A percentile compares a stretch with the other conserved stretches of the same genome.
Conservation (phyloP, 257 asterid genomes). For the Solanum pimpinellifolium region DNA sequence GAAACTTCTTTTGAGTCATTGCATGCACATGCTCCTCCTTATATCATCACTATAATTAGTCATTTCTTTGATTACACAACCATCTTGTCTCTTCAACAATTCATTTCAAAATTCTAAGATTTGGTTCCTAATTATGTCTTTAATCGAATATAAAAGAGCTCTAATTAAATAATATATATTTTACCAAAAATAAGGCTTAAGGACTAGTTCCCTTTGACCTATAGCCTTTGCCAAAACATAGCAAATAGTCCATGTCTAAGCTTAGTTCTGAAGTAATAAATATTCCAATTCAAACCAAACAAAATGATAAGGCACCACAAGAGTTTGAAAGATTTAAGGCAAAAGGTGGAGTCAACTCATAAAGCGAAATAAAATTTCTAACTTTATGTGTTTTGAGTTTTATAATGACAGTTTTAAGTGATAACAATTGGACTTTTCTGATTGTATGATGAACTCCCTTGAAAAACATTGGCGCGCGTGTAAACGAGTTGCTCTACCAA, state of each 20-base stretch:
- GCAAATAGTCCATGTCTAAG: background rate
- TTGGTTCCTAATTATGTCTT: background rate
- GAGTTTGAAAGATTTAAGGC: background rate
- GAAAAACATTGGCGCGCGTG: too few species aligned
- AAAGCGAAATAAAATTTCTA: background rate
- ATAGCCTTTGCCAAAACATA: background rate
- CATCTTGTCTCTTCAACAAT: background rate
- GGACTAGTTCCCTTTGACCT: background rate
- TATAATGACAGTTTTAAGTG: background rate
- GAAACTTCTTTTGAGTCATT: constrained; percentile 1
- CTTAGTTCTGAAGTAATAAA: background rate
- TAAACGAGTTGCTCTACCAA: too few species aligned
- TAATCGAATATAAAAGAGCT: background rate
- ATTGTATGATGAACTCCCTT: too few species aligned
- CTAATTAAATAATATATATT: background rate
- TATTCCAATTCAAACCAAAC: background rate
- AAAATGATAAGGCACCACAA: background rate
- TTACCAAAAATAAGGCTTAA: background rate
- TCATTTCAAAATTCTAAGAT: background rate
- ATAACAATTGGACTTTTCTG: background rate
- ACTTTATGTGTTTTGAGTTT: background rate
- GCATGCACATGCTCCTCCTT: constrained; percentile 4
- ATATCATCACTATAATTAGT: background rate
- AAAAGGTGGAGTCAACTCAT: background rate
- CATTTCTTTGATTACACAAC: background rate